phyloP scores from a whole-genome alignment of 306 rosid species.

The Vigna angularis region DNA sequence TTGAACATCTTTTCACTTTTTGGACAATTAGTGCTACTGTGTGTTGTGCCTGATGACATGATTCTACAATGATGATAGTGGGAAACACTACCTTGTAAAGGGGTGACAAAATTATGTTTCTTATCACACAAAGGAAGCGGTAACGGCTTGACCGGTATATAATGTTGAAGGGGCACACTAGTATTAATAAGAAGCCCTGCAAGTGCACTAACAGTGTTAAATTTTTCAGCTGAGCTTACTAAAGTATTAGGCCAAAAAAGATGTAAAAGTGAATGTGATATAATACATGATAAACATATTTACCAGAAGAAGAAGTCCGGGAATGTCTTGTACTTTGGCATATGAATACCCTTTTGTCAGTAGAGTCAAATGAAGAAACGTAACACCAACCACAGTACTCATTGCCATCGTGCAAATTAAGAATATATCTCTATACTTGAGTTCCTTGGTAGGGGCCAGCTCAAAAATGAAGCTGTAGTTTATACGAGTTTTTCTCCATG shows the following conservation, averaged over 20 bases:
- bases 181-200: slow-evolving; percentile 73
- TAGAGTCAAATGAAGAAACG: slow-evolving; percentile 78
- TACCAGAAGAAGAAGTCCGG: slow-evolving; percentile 90
- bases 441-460: slow-evolving; percentile 73
- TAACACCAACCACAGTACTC: slow-evolving; percentile 80
- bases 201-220: slow-evolving; percentile 32
- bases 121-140: slow-evolving; percentile 76
- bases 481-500: slow-evolving; percentile 91
- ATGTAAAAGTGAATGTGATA: not conserved
- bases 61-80: slow-evolving; percentile 33
- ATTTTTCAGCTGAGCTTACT: not conserved
- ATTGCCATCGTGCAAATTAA: slow-evolving; percentile 82
- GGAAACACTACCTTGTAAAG: slow-evolving; percentile 82
- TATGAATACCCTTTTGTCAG: slow-evolving; percentile 79
- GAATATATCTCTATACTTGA: slow-evolving; percentile 86
- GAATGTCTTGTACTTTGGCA: slow-evolving; percentile 78
- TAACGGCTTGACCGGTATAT: slow-evolving; percentile 83
- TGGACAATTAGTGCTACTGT: slow-evolving; percentile 27
- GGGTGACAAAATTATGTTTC: slow-evolving; percentile 90
- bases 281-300: slow-evolving; percentile 13
- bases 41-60: slow-evolving; percentile 43
- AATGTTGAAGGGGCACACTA: slow-evolving; percentile 83
- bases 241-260: not conserved
- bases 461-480: slow-evolving; percentile 93
- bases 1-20: not conserved